Conservation (phyloP, 345 rosid species). For the Brassica rapa region DNA sequence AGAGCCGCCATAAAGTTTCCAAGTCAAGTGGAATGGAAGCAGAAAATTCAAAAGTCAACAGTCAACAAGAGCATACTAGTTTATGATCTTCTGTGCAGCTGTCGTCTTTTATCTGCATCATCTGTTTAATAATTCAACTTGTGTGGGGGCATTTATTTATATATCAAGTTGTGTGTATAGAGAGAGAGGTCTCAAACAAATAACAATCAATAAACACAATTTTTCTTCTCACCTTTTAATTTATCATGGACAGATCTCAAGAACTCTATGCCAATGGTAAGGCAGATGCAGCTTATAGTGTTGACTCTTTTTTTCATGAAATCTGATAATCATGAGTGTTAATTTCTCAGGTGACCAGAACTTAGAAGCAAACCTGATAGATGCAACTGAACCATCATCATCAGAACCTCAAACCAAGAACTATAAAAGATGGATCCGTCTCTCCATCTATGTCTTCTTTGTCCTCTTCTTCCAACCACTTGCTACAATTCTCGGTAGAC, state of each 20-base stretch:
- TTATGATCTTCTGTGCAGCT: not conserved
- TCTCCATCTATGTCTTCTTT: conserved; percentile 38
- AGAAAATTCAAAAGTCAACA: conserved; percentile 20
- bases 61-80: conserved; percentile 30
- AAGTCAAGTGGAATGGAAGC: not conserved
- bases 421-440: conserved; percentile 40
- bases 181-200: not conserved
- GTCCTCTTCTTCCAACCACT: conserved; percentile 50
- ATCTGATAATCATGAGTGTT: not conserved
- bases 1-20: not conserved
- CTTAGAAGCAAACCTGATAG: conserved; percentile 32
- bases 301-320: not conserved
- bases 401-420: conserved; percentile 15
- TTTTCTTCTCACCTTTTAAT: not conserved
- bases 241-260: conserved; percentile 25
- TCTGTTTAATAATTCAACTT: conserved; percentile 10
- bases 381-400: conserved; percentile 8
- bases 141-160: not conserved
- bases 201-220: not conserved
- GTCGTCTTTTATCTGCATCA: not conserved
- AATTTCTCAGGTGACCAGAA: conserved; percentile 31
- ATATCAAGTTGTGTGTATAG: not conserved
- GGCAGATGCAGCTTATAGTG: not conserved
- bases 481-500: conserved; percentile 46
- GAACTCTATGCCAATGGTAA: conserved; percentile 31